These are phyloP conservation scores for Petasospora rhodanensis DNA, from an alignment of 1,139 yeast species.

Conservation along the genomic window DNA sequence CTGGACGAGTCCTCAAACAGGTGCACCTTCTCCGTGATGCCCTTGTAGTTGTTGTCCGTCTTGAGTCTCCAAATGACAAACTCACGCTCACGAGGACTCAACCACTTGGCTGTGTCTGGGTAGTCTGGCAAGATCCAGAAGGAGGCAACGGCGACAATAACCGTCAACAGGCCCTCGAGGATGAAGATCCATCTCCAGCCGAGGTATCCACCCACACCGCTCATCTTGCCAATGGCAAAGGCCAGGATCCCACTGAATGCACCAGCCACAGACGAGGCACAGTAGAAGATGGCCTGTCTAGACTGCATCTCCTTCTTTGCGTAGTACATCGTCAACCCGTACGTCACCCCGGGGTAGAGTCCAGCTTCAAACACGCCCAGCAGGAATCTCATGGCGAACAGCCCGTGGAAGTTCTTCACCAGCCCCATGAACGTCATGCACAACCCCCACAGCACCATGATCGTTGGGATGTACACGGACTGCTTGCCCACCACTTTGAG, in stretches of 20 bases:
- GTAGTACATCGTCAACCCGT: constrained; percentile 46
- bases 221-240: constrained; percentile 30
- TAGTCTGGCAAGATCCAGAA: constrained; percentile 47
- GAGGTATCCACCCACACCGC: constrained; percentile 30
- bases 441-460: constrained; percentile 50
- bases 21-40: background rate
- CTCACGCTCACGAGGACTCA: constrained; percentile 41
- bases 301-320: constrained; percentile 42
- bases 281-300: constrained; percentile 44
- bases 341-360: constrained; percentile 43
- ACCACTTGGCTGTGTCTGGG: constrained; percentile 44
- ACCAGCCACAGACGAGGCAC: constrained; percentile 47
- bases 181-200: constrained; percentile 63
- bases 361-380: constrained; percentile 59
- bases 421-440: constrained; percentile 44
- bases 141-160: constrained; percentile 43
- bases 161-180: constrained; percentile 52
- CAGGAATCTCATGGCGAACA: constrained; percentile 44
- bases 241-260: constrained; percentile 49
- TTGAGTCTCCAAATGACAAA: constrained; percentile 44
- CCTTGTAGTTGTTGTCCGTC: constrained; percentile 17
- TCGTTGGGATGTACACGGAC: constrained; percentile 31
- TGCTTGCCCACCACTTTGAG: constrained; percentile 30
- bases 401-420: constrained; percentile 38
- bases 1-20: constrained; percentile 9